phyloP scores from a whole-genome alignment of 2,329 filamentous ascomycete species.

The Rhytidhysteron rufulum region DNA sequence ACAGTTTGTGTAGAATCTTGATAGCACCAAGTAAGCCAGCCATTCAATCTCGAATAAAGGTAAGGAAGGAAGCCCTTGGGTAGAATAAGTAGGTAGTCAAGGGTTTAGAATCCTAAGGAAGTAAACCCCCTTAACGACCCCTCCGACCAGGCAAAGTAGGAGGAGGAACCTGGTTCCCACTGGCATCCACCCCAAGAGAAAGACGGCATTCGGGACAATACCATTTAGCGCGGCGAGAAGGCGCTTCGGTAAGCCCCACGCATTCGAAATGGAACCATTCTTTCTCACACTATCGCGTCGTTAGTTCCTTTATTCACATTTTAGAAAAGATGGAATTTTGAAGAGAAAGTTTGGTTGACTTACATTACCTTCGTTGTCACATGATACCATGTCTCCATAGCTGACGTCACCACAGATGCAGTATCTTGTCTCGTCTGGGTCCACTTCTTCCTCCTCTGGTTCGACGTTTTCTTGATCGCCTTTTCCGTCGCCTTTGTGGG shows the following conservation, averaged over 20 bases:
- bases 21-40: no score
- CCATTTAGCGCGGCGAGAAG: conserved; percentile 73
- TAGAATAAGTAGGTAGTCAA: no score
- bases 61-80: no score
- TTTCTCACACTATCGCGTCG: conserved; percentile 59
- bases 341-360: neutral
- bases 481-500: neutral
- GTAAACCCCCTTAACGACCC: no score
- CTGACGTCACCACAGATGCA: conserved; percentile 77
- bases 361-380: conserved; percentile 68
- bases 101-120: no score
- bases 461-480: conserved; percentile 52
- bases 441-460: conserved; percentile 48
- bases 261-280: conserved; percentile 86
- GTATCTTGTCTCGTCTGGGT: conserved; percentile 72
- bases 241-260: conserved; percentile 62
- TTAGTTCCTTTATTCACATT: neutral
- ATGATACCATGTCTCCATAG: conserved; percentile 79
- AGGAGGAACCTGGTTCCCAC: conserved; percentile 30
- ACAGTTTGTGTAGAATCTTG: no score
- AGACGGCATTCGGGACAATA: conserved; percentile 70
- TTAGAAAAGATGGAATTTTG: conserved; percentile 18
- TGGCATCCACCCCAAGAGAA: conserved; percentile 24
- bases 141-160: conserved; percentile 29
- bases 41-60: no score